Evolutionary conservation across 257 asterid genomes (phyloP), one percentile per base, ranked within the genome.

Genomic region (Dorcoceras hygrometricum): DNA sequence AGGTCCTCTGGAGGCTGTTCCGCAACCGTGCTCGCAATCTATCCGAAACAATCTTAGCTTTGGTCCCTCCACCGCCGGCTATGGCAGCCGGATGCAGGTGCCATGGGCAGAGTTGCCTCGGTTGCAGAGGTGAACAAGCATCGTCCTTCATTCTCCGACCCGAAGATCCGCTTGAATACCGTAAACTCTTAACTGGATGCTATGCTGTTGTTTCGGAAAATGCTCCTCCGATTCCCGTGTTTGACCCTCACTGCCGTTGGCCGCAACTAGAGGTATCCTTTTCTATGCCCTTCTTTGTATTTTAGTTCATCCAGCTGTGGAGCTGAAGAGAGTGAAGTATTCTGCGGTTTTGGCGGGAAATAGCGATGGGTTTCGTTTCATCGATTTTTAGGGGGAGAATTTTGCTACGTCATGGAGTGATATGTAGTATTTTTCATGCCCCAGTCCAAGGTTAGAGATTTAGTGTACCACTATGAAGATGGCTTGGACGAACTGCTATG

Each of bases 1-100:
- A 79, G 73, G 83, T 84, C 29, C 78, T 89, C 11, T 92, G 93
- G 95, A 75, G 84, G 46, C 55, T 84, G 24, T 92, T 87, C 83
- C 75, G 68, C 57, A 34, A 77, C 71, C 84, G 90, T 10, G 97
- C 95, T 8, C 86, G 88, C 51, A 71, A 96, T 23, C 88, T 92
- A 3, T 80, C 76, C n/a, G 84, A 86, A 20, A 84, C 97, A 8
- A 78, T 92, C 23, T 20, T 80, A n/a, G 78, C 90, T 28, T 57
- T 84, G 50, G 39, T 81, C 61, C 90, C 87, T 23, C 73, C 80
- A 1, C 50, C 82, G 20, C 66, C 73, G 63, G 55, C 73, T 9
- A 3, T 57, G 14, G 75, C 55, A 55, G 77, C 59, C 43, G 62
- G 69, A 9, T 91, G 98, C 79, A 75, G 48, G 25, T 91, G 96